Evolutionary conservation across 2,329 filamentous ascomycete genomes (phyloP), one percentile per base, ranked within the genome.

Genomic region (Talaromyces sp.): DNA sequence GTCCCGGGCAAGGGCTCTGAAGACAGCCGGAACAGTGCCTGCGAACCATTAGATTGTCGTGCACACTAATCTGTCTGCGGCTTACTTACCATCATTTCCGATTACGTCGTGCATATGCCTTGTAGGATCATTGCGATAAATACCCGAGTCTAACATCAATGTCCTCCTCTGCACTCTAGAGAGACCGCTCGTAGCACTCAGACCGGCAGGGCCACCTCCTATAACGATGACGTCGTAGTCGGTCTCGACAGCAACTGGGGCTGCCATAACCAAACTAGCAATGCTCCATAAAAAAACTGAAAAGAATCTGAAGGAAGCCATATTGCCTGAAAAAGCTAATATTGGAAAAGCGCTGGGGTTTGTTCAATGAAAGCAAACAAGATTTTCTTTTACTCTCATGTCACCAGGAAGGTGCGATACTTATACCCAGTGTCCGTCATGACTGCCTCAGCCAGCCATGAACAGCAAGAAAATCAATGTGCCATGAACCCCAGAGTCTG

Each of bases 31-130:
- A 1, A 80, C 80, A 2, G 86, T 81, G 13, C 85, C 85, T 87
- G 37, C 49, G 54, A 10, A 5, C 11, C 5, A 16, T 37, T 24
- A 41, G 62, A 22, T 11, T 5, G 1, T 16, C 19, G 11, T 13
- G 41, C 16, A 27, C 47, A 45, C 3, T 6, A 19, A 37, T 3
- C 4, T 37, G 14, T 16, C 35, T 8, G 19, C 7, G 10, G 9
- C 2, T 5, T 16, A 54, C 71, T 67, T 70, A 86, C 86, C 86
- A 60, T 88, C 86, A 64, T 81, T 85, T 3, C 85, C 86, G 31
- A 87, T 77, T 0, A 88, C 83, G 71, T 88, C 86, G 73, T 89
- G 86, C 80, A 87, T 84, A 68, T 86, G 81, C 14, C 86, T 75
- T 0, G 86, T 88, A 0, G 80, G 75, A 1, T 62, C 79, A 70